These are phyloP conservation scores for Gleditsia sinensis DNA, from an alignment of 306 rosid species.

Conservation along the genomic window DNA sequence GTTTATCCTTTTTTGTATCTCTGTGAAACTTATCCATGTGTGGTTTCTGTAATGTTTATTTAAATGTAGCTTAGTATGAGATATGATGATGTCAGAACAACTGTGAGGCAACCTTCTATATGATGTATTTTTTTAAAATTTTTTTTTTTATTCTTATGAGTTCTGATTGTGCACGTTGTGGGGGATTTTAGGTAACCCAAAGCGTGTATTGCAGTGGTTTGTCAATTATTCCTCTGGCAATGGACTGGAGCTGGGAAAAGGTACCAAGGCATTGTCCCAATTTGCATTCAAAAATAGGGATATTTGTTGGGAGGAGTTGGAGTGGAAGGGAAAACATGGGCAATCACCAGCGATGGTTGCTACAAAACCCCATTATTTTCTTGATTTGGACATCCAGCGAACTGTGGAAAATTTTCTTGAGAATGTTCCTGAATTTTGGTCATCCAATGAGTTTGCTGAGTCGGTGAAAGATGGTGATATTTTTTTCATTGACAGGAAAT, in stretches of 20 bases:
- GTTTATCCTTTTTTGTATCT: conserved; percentile 7
- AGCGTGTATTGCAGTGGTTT: conserved; percentile 75
- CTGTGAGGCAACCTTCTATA: neutral
- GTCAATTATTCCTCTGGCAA: conserved; percentile 49
- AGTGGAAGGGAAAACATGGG: conserved; percentile 98
- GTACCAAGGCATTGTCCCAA: conserved; percentile 77
- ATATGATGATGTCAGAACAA: neutral
- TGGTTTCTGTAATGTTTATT: neutral
- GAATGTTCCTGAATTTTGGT: conserved; percentile 93
- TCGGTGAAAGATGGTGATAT: conserved; percentile 87
- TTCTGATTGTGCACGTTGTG: conserved; percentile 39
- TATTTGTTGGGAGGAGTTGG: conserved; percentile 95
- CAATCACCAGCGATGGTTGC: conserved; percentile 97
- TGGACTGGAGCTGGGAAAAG: conserved; percentile 71
- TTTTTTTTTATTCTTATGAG: conserved; percentile 3
- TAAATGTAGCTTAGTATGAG: neutral
- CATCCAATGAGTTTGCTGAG: conserved; percentile 74
- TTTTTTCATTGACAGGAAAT: conserved; percentile 62
- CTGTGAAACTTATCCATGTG: neutral
- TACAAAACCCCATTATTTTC: conserved; percentile 94
- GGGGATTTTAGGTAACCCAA: conserved; percentile 70
- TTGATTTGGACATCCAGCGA: conserved; percentile 71
- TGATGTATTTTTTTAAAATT: conserved; percentile 2
- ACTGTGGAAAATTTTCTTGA: conserved; percentile 78
- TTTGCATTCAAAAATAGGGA: conserved; percentile 84